These are phyloP conservation scores for Coniella lustricola DNA, from an alignment of 2,329 filamentous ascomycete genomes.

Conservation along the genomic window DNA sequence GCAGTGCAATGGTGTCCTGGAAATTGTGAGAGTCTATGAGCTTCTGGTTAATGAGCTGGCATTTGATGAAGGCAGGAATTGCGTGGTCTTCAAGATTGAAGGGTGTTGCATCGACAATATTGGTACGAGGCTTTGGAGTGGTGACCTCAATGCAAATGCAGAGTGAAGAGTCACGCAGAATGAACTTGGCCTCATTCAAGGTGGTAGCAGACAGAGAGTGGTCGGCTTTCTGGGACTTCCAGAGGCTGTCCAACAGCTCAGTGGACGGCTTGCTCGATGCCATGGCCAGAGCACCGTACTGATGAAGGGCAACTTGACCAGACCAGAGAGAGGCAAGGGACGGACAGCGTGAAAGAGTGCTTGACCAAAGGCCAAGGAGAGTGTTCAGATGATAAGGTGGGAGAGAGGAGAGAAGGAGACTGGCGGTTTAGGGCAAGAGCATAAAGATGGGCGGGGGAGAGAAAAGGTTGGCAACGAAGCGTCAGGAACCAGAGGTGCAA, in stretches of 20 bases:
- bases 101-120: slow-evolving; percentile 19
- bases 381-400: no score
- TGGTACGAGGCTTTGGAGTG: background rate
- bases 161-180: slow-evolving; percentile 14
- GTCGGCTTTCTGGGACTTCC: slow-evolving; percentile 20
- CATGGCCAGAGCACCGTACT: slow-evolving; percentile 1
- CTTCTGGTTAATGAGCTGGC: slow-evolving; percentile 33
- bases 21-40: slow-evolving; percentile 28
- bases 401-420: no score
- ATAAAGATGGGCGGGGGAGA: no score
- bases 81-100: slow-evolving; percentile 9
- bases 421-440: no score
- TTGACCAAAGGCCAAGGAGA: no score
- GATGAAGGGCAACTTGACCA: background rate
- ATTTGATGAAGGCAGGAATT: slow-evolving; percentile 30
- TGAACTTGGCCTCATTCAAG: slow-evolving; percentile 23
- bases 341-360: background rate
- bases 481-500: no score
- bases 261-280: slow-evolving; percentile 11
- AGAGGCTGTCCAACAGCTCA: slow-evolving; percentile 18
- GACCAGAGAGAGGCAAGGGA: background rate
- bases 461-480: no score
- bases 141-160: slow-evolving; percentile 12
- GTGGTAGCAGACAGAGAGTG: slow-evolving; percentile 19
- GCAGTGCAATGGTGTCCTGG: slow-evolving; percentile 19